Evolutionary conservation across 768 basidiomycete genomes (phyloP).

Genomic region (Daedalea quercina): DNA sequence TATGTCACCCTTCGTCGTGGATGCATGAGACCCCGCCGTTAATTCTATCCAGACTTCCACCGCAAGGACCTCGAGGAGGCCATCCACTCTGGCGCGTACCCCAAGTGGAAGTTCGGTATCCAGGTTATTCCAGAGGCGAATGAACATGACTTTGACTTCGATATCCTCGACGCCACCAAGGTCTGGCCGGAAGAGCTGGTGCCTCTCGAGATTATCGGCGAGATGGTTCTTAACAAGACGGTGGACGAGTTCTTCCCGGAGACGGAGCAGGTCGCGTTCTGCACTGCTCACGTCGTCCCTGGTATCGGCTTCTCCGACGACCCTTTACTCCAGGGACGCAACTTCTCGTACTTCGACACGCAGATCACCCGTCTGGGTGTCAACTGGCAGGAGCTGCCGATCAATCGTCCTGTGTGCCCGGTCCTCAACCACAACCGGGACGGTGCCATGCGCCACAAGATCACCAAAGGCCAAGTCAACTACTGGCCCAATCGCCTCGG

Average conservation of each 20-base stretch:
- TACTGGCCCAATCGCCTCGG: constrained; percentile 79
- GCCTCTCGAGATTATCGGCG: constrained; percentile 72
- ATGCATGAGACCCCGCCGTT: neutral
- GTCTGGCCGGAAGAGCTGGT: constrained; percentile 79
- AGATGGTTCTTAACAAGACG: constrained; percentile 54
- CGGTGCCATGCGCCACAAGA: constrained; percentile 49
- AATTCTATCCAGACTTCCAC: constrained; percentile 58
- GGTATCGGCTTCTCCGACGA: constrained; percentile 72
- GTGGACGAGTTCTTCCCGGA: constrained; percentile 82
- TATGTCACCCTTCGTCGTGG: constrained; percentile 17
- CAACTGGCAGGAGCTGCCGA: constrained; percentile 78
- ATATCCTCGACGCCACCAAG: constrained; percentile 84
- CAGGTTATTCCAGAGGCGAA: constrained; percentile 63
- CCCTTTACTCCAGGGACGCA: constrained; percentile 76
- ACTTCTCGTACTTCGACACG: constrained; percentile 86
- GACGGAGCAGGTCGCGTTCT: constrained; percentile 86
- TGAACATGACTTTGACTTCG: constrained; percentile 82
- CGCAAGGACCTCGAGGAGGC: constrained; percentile 83
- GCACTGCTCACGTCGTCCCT: constrained; percentile 56
- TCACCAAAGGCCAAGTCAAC: constrained; percentile 54
- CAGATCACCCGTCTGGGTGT: constrained; percentile 74
- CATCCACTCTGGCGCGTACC: constrained; percentile 60
- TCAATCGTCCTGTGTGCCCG: constrained; percentile 76
- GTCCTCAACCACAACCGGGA: constrained; percentile 66
- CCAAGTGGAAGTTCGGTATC: constrained; percentile 77